Percentiles rank a stretch among this genome's conserved stretches.
Evolutionary conservation across 768 basidiomycete species (phyloP).

Genomic region (Boletus pseudopeckii): DNA sequence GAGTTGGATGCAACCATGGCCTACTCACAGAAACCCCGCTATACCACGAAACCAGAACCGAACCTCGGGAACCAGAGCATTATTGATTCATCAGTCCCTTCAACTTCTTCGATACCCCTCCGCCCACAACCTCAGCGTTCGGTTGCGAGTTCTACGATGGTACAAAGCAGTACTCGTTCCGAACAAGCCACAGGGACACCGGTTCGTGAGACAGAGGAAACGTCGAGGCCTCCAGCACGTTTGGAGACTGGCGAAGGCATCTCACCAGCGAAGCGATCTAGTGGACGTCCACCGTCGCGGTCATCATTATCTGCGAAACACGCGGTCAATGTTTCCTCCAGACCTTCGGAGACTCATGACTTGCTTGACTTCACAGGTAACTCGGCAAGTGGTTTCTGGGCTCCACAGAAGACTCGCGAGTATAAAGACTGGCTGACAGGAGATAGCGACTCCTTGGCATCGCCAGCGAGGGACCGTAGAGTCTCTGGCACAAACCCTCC

Average conservation of each 20-base stretch:
- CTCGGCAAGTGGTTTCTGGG: conserved; percentile 3
- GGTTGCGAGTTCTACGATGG: conserved; percentile 5
- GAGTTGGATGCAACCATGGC: conserved; percentile 63
- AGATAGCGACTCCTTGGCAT: conserved; percentile 42
- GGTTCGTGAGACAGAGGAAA: conserved; percentile 40
- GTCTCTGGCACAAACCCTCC: conserved; percentile 13
- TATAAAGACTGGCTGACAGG: conserved; percentile 76
- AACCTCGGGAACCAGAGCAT: conserved; percentile 13
- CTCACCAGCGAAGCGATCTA: conserved; percentile 15
- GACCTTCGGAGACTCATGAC: conserved; percentile 26
- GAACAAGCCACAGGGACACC: conserved; percentile 54
- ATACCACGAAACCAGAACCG: conserved; percentile 16
- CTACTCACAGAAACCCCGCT: conserved; percentile 23
- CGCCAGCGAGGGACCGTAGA: conserved; percentile 17
- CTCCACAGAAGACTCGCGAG: conserved; percentile 27
- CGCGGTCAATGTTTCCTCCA: conserved; percentile 45
- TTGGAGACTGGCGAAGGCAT: conserved; percentile 16
- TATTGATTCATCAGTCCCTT: conserved; percentile 22
- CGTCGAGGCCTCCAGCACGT: conserved; percentile 5
- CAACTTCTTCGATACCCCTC: conserved; percentile 21
- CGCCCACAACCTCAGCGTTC: conserved; percentile 22
- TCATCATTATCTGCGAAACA: conserved; percentile 51
- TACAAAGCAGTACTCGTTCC: conserved; percentile 46
- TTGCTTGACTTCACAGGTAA: conserved; percentile 18
- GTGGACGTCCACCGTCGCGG: conserved; percentile 29